Conservation (phyloP, 805 yeast genomes). For the Kuraishia hungarica region DNA sequence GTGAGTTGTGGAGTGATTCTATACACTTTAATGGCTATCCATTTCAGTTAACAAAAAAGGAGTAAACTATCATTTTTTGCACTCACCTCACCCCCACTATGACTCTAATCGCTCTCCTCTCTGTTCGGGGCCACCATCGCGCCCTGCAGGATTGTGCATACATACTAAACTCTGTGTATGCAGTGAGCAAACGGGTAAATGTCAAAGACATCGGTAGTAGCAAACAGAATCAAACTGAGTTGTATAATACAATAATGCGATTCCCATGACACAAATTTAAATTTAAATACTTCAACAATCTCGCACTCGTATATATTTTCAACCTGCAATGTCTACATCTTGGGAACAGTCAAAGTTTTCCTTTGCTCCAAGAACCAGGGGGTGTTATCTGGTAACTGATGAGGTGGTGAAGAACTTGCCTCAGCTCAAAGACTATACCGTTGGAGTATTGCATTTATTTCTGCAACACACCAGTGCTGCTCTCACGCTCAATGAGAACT, state of each 20-base stretch:
- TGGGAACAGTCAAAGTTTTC: slow-evolving; percentile 58
- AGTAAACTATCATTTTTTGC: background rate
- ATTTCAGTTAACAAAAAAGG: no score
- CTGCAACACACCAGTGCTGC: slow-evolving; percentile 79
- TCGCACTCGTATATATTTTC: no score
- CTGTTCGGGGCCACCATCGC: background rate
- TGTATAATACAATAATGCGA: no score
- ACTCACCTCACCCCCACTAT: background rate
- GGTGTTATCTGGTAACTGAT: slow-evolving; percentile 64
- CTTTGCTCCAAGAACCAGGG: slow-evolving; percentile 50
- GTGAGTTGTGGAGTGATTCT: no score
- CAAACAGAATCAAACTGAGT: background rate
- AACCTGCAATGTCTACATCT: slow-evolving; percentile 7
- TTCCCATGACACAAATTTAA: background rate
- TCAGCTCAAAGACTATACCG: slow-evolving; percentile 45
- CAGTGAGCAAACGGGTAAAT: background rate
- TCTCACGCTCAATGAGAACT: slow-evolving; percentile 68
- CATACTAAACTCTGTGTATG: background rate
- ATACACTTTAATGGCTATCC: no score
- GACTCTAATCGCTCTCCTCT: background rate
- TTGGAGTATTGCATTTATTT: slow-evolving; percentile 60
- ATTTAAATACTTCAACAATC: no score
- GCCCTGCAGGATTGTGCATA: background rate
- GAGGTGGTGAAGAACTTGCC: slow-evolving; percentile 52
- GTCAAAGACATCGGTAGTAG: background rate